Evolutionary conservation across 768 basidiomycete genomes (phyloP).

Genomic region (Cyathus striatus): DNA sequence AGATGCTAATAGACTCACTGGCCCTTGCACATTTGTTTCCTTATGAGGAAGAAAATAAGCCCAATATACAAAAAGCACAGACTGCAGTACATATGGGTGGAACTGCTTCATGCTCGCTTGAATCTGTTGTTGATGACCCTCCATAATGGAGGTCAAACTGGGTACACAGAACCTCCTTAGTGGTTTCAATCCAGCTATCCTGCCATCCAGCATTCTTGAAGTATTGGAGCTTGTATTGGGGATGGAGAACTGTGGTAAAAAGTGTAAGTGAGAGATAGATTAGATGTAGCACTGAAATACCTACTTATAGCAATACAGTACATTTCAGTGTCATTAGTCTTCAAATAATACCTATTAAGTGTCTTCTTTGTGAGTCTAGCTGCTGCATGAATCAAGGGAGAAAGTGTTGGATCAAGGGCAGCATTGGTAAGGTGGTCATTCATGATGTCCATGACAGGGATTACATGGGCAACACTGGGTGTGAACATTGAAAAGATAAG

Average conservation of each 20-base stretch:
- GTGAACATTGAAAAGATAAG: no score
- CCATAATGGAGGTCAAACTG: constrained; percentile 19
- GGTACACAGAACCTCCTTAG: constrained; percentile 8
- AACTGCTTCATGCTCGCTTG: no score
- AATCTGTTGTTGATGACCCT: no score
- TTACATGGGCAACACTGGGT: constrained; percentile 9
- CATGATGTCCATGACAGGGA: constrained; percentile 18
- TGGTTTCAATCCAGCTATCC: constrained; percentile 14
- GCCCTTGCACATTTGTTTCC: no score
- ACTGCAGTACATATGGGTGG: no score
- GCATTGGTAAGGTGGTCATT: constrained; percentile 5
- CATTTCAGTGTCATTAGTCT: constrained; percentile 22
- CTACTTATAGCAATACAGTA: constrained; percentile 29
- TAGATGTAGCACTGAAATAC: no score
- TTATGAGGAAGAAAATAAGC: no score
- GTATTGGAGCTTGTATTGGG: constrained; percentile 16
- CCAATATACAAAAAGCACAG: no score
- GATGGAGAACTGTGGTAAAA: constrained; percentile 15
- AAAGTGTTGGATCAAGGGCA: neutral
- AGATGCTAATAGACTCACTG: no score
- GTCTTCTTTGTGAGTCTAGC: constrained; percentile 17
- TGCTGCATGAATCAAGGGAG: constrained; percentile 13
- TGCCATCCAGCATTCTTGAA: constrained; percentile 15
- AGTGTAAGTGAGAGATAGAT: constrained; percentile 8
- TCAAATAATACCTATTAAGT: constrained; percentile 25